These are phyloP conservation scores for Trichoderma aggressivum DNA, from an alignment of 2,329 filamentous ascomycete genomes.

Conservation along the genomic window DNA sequence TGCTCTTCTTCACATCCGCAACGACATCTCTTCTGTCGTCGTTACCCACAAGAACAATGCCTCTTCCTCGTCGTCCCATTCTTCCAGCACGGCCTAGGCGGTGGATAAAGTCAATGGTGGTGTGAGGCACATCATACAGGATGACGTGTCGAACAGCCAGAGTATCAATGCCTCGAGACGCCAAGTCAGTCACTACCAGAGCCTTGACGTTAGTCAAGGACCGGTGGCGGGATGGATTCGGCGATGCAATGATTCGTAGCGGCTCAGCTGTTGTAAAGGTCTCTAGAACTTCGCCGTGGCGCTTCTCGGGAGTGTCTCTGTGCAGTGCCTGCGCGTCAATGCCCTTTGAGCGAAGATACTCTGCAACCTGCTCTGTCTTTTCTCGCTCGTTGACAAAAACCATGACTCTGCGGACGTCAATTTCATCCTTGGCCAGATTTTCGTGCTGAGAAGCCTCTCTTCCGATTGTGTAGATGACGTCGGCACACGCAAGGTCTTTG, in stretches of 20 bases:
- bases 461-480: slow-evolving; percentile 90
- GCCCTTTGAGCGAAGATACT: slow-evolving; percentile 77
- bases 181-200: slow-evolving; percentile 89
- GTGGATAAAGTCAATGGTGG: slow-evolving; percentile 97
- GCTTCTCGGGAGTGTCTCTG: slow-evolving; percentile 75
- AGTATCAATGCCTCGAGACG: slow-evolving; percentile 91
- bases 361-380: slow-evolving; percentile 74
- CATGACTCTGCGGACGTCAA: slow-evolving; percentile 78
- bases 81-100: slow-evolving; percentile 85
- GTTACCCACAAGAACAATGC: slow-evolving; percentile 85
- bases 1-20: slow-evolving; percentile 83
- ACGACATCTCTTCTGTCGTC: slow-evolving; percentile 88
- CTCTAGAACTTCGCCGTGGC: slow-evolving; percentile 72
- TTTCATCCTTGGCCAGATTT: slow-evolving; percentile 49
- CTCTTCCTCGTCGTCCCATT: slow-evolving; percentile 86
- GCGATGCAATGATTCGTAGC: slow-evolving; percentile 31
- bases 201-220: slow-evolving; percentile 77
- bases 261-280: slow-evolving; percentile 62
- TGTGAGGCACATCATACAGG: slow-evolving; percentile 95
- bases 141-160: slow-evolving; percentile 87
- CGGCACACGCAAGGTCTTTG: slow-evolving; percentile 88
- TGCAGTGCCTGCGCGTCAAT: slow-evolving; percentile 84
- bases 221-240: slow-evolving; percentile 39
- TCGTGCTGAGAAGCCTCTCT: slow-evolving; percentile 65
- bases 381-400: slow-evolving; percentile 98